A percentile compares a stretch with the other conserved stretches of the same genome.
These are phyloP conservation scores for Saccharomyces mikatae DNA, from an alignment of 805 yeast genomes.

Conservation along the genomic window DNA sequence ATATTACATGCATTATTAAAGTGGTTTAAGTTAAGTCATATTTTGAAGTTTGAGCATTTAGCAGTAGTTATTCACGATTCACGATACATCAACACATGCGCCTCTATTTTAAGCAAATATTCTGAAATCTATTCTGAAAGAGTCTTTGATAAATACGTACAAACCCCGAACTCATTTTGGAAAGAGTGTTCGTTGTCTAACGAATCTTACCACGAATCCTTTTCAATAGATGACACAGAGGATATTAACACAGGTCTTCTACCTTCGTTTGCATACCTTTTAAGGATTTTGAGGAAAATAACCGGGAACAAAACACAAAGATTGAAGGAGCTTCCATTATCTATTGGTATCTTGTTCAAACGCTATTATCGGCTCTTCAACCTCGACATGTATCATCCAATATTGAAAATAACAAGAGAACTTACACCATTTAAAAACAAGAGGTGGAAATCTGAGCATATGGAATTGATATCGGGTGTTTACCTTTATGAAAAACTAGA, in stretches of 20 bases:
- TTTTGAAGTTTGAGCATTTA: constrained; percentile 71
- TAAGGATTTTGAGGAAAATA: constrained; percentile 49
- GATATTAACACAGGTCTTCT: constrained; percentile 6
- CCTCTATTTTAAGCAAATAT: constrained; percentile 20
- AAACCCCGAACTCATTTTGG: constrained; percentile 24
- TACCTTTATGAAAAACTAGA: constrained; percentile 67
- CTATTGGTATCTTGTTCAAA: constrained; percentile 28
- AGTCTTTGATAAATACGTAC: constrained; percentile 20
- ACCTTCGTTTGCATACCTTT: constrained; percentile 20
- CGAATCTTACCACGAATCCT: constrained; percentile 3
- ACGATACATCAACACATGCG: constrained; percentile 35
- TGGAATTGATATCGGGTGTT: constrained; percentile 87
- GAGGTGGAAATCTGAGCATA: constrained; percentile 87
- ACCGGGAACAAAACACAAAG: constrained; percentile 68
- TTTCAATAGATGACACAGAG: neutral
- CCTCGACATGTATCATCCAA: constrained; percentile 54
- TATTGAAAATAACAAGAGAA: constrained; percentile 65
- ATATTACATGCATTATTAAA: constrained; percentile 45
- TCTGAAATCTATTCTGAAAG: constrained; percentile 27
- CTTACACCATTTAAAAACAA: constrained; percentile 86
- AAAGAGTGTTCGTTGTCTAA: constrained; percentile 18
- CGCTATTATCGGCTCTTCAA: constrained; percentile 51
- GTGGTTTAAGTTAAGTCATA: constrained; percentile 77
- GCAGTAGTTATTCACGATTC: constrained; percentile 68
- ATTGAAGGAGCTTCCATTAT: constrained; percentile 28